A percentile compares a stretch with the other conserved stretches of the same genome.
These are phyloP conservation scores for Candida neerlandica DNA, from an alignment of 1,139 yeast genomes.

Conservation along the genomic window DNA sequence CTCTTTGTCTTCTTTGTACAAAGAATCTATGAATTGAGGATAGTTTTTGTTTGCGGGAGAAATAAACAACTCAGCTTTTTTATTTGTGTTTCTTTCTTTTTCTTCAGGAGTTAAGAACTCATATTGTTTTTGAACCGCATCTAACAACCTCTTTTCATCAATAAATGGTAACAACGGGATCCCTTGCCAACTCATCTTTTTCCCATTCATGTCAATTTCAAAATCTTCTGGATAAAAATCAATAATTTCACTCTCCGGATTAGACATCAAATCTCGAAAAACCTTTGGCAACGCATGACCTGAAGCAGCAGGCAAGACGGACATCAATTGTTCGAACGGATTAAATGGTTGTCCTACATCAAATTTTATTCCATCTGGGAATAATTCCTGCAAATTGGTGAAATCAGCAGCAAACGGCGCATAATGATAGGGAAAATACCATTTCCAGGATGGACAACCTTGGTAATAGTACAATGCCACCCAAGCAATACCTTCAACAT, in stretches of 20 bases:
- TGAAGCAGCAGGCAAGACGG: conserved; percentile 95
- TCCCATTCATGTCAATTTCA: conserved; percentile 93
- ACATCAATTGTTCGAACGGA: conserved; percentile 97
- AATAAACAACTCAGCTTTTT: conserved; percentile 60
- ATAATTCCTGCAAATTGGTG: conserved; percentile 46
- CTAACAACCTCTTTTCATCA: conserved; percentile 74
- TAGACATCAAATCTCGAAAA: conserved; percentile 81
- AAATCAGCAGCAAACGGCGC: conserved; percentile 97
- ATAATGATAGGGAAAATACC: conserved; percentile 97
- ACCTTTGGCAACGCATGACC: conserved; percentile 88
- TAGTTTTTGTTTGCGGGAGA: conserved; percentile 59
- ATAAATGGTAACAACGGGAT: conserved; percentile 89
- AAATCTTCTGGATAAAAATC: conserved; percentile 92
- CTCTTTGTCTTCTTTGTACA: conserved; percentile 35
- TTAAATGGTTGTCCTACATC: conserved; percentile 77
- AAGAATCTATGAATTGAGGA: conserved; percentile 32
- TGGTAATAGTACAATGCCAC: conserved; percentile 90
- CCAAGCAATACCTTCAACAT: conserved; percentile 96
- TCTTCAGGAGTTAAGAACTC: conserved; percentile 69
- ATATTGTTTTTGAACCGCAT: conserved; percentile 69
- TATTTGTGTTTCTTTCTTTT: conserved; percentile 64
- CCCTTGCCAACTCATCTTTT: conserved; percentile 94
- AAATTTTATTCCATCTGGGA: conserved; percentile 61
- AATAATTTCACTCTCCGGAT: conserved; percentile 77
- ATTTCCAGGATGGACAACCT: conserved; percentile 98